These are phyloP conservation scores for Lumnitzera racemosa DNA, from an alignment of 345 rosid genomes.

Conservation along the genomic window DNA sequence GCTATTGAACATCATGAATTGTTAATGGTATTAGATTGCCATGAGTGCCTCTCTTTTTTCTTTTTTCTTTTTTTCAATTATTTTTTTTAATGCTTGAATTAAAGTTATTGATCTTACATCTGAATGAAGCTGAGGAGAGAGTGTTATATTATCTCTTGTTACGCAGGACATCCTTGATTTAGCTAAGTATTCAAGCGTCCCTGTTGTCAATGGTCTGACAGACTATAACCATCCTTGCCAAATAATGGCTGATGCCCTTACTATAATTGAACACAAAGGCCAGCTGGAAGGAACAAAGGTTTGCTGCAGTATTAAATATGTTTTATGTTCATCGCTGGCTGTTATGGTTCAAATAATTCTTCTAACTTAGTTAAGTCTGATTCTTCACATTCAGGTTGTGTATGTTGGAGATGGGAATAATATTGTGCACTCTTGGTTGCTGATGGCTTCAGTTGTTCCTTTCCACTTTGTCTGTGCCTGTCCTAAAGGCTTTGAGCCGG, in stretches of 20 bases:
- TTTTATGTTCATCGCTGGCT: not conserved
- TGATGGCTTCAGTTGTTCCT: conserved; percentile 85
- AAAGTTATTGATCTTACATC: not conserved
- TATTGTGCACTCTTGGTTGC: conserved; percentile 91
- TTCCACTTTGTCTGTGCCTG: conserved; percentile 95
- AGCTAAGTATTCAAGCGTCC: conserved; percentile 76
- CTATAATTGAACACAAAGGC: conserved; percentile 85
- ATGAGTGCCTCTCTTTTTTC: not conserved
- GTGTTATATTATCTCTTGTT: conserved; percentile 7
- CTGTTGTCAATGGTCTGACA: conserved; percentile 86
- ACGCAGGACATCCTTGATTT: conserved; percentile 83
- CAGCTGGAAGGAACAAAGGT: conserved; percentile 93
- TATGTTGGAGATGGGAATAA: conserved; percentile 98
- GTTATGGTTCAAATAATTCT: not conserved
- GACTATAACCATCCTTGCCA: conserved; percentile 96
- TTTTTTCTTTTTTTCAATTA: not conserved
- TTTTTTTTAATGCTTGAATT: not conserved
- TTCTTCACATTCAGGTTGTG: conserved; percentile 55
- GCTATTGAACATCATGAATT: not conserved
- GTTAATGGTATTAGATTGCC: too few relatives aligned
- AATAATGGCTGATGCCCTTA: conserved; percentile 98
- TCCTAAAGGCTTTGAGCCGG: conserved; percentile 88
- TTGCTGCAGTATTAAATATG: conserved; percentile 1
- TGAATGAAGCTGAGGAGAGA: not conserved
- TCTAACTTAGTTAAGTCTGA: conserved; percentile 1